Base-by-base conservation (phyloP, 345 rosid species). In the Aquilaria malaccensis region DNA sequence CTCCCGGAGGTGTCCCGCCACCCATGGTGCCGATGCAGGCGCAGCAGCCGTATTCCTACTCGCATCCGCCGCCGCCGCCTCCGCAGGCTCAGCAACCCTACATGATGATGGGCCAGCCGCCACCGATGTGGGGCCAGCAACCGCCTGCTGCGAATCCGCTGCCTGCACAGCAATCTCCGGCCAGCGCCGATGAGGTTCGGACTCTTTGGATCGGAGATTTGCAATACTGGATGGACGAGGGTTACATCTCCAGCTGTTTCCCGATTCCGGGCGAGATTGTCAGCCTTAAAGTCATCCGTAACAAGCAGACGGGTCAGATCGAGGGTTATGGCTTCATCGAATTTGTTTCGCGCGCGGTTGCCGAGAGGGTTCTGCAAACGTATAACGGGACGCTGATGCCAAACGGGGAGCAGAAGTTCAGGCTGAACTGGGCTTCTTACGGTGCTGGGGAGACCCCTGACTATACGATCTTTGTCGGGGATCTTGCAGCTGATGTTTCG, bases 151-250 rank as follows among this genome's bases (percentile, higher is more conserved):
- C 68, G 49, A 59, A 54, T 11, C 55, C 53, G 32, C 52, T 37
- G 30, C 70, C 73, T 2, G 62, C 63, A 61, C 76, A 70, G 58
- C 76, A 63, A 51, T 76, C 47, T 52, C 77, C 88, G 10, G 76
- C 54, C 50, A 71, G 67, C 45, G 68, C 77, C 11, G 96, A 89
- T 7, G 98, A 91, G 82, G 80, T 86, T 71, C 88, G 96, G 62
- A 91, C 98, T 50, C 86, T 91, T 53, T 91, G 98, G 98, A 88
- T 91, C 79, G 98, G 98, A 0, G 95, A 91, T 64, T 82, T 91
- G 72, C 92, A 86, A 85, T 84, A 84, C 75, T 91, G 96, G 96
- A 88, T 91, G 98, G 96, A 91, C 64, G 98, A 91, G 77, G 70
- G 7, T 62, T 91, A 83, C 72, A 63, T 91, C 48, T 53, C 45